Evolutionary conservation across 495 filamentous ascomycete genomes (phyloP), one percentile per base, ranked within the genome.

Genomic region (Diplogelasinospora grovesii): DNA sequence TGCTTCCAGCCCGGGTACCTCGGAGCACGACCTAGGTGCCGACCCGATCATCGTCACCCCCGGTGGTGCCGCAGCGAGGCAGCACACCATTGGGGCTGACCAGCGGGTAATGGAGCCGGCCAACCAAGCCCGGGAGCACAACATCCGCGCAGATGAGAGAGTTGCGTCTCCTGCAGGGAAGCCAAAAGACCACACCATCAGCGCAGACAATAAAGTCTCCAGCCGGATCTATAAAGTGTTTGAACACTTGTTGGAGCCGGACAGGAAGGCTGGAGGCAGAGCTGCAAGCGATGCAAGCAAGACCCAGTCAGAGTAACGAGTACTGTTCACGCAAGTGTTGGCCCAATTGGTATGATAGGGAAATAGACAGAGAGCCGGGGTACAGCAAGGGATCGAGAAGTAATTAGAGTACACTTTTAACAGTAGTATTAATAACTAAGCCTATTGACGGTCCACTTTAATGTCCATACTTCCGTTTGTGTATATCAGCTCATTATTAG

Each of bases 191-290:
- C 43, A 52, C 21, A 25, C 35, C 8, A n/a, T 47, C 28, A 36
- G 23, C 6, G 32, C 24, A 3, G 43, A 52, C 27, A 42, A 22
- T n/a, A 52, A 34, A 27, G 48, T 52, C 1, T 11, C 38, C 1
- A 30, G 41, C 2, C 43, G 51, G 13, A 48, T 48, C 14, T 39
- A 50, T 19, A 43, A 51, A 36, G 24, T 54, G 39, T 15, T 54
- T 8, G 51, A 51, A 21, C 43, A 47, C 20, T 54, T 54, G 18
- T 23, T 54, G 11, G 48, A 45, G 36, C 26, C 43, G 14, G 41
- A 47, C 30, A 43, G 32, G 22, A 54, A 36, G 43, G 24, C 7
- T n/a, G n/a, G n/a, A 4, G 19, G 34, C 11, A 43, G 34, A 9
- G 22, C 18, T 8, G 22, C 7, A 39, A n/a, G n/a, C n/a, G n/a